Base-by-base conservation (phyloP, 2,329 filamentous ascomycete species). In the Aureobasidium sp. region DNA sequence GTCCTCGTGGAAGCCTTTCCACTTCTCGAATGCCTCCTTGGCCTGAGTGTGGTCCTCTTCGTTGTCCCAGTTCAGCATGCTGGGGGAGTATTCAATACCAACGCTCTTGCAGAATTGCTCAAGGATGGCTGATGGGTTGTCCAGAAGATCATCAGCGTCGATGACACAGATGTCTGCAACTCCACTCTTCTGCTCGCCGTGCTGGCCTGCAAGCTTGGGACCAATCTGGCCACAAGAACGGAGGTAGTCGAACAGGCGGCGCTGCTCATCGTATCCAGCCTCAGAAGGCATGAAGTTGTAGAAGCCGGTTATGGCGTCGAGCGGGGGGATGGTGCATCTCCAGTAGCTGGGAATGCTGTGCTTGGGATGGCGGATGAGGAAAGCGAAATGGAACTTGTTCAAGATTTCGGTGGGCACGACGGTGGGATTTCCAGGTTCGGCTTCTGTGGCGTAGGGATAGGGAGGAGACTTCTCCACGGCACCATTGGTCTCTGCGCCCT, bases 1-100 rank as follows among this genome's bases (percentile, higher is more conserved):
- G 78, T 97, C 94, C 67, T 97, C 89, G 74, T 97, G 94, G 78
- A 96, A 97, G 11, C 94, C 94, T 67, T 86, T 89, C 94, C 94
- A 97, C 79, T 99, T 97, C 77, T 92, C 91, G 76, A 97, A 97
- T 21, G 86, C 86, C 65, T 85, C 81, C 66, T 82, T 80, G 3
- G 92, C 93, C 64, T 83, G 78, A 57, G 76, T 68, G 67, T 91
- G 85, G 68, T 88, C 86, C 66, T 89, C 87, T 58, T 87, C 85
- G 32, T 87, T 85, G 64, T 89, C 84, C 94, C 94, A 97, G 62
- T 82, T 80, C 64, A 99, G 80, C 92, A 97, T 96, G 14, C 83
- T 79, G 0, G 85, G 83, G 48, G 78, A 78, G 74, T 88, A 99
- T 16, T 89, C 82, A 63, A 97, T 81, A 30, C 88, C 91, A 14